Evolutionary conservation across 768 basidiomycete species (phyloP).

Genomic region (Amanita jacksonii): DNA sequence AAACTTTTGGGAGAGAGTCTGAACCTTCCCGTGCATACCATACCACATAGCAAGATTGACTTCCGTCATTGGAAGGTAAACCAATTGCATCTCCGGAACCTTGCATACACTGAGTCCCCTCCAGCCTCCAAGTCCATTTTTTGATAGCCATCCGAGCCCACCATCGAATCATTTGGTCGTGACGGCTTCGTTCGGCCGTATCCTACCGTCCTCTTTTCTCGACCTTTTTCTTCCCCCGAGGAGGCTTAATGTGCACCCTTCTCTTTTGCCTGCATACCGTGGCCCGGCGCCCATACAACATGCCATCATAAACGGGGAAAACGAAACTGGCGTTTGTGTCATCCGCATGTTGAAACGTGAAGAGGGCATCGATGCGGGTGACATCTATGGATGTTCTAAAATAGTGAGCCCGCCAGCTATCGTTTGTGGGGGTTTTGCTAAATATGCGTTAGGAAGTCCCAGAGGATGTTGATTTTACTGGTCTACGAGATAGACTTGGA

Average conservation of each 20-base stretch:
- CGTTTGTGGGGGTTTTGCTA: neutral
- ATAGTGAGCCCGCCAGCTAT: slow-evolving; percentile 36
- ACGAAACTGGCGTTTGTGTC: slow-evolving; percentile 71
- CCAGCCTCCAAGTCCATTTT: slow-evolving; percentile 33
- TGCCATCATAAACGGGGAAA: slow-evolving; percentile 57
- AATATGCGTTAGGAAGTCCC: slow-evolving; percentile 38
- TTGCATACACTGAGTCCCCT: slow-evolving; percentile 1
- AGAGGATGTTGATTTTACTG: slow-evolving; percentile 38
- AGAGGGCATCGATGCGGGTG: slow-evolving; percentile 73
- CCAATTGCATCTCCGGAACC: too few relatives aligned
- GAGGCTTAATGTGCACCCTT: slow-evolving; percentile 84
- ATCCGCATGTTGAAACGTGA: slow-evolving; percentile 62
- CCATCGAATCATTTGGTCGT: slow-evolving; percentile 49
- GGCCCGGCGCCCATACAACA: slow-evolving; percentile 90
- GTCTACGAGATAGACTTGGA: slow-evolving; percentile 52
- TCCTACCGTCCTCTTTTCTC: slow-evolving; percentile 58
- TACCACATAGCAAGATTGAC: slow-evolving; percentile 49
- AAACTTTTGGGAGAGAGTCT: slow-evolving; percentile 47
- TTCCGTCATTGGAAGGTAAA: slow-evolving; percentile 60
- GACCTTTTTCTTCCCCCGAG: slow-evolving; percentile 45
- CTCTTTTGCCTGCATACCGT: slow-evolving; percentile 77
- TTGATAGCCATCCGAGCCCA: slow-evolving; percentile 9
- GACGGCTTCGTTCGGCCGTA: slow-evolving; percentile 88
- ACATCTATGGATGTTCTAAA: slow-evolving; percentile 46
- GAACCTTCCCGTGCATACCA: slow-evolving; percentile 43